Base-by-base conservation (phyloP, 331 rosid species). In the Prunus yedoensis region DNA sequence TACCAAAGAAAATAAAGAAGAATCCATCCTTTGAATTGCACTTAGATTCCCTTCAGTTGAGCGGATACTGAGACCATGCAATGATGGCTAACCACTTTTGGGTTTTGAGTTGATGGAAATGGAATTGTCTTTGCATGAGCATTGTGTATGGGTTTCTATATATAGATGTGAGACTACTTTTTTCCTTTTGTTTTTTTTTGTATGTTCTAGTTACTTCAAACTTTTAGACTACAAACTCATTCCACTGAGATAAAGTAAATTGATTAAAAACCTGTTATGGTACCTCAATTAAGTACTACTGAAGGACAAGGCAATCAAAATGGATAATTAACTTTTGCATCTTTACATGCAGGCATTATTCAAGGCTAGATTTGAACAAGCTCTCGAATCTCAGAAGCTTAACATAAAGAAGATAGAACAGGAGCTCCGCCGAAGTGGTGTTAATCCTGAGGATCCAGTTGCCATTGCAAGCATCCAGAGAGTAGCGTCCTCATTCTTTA, bases 301-400 rank as follows among this genome's bases (percentile, higher is more conserved):
- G 43, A 27, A 45, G 65, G 59, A 58, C 12, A 50, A 58, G 47
- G 35, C 35, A 67, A 53, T 28, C 25, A 56, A 20, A 35, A 18
- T 0, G 8, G 80, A 72, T 16, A 43, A 43, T 62, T 64, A 74
- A 71, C 51, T 70, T 71, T 47, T 32, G 15, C 43, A 12, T 64
- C 70, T 69, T 77, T 58, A 51, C 43, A 13, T 83, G 73, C 88
- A 94, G 99, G 99, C 99, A 71, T 87, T 94, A 68, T 94, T 94
- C 88, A 94, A 94, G 89, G 98, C 98, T 64, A 94, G 98, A 84
- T 94, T 94, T 75, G 98, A 94, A 85, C 98, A 94, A 83, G 98
- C 98, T 70, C 96, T 94, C 47, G 98, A 94, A 80, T 94, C 98
- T 74, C 97, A 94, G 81, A 94, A 94, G 85, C 81, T 94, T 62